A percentile compares a stretch with the other conserved stretches of the same genome.
Evolutionary conservation across 805 yeast genomes (phyloP).

Genomic region (Candida cerambycidarum): DNA sequence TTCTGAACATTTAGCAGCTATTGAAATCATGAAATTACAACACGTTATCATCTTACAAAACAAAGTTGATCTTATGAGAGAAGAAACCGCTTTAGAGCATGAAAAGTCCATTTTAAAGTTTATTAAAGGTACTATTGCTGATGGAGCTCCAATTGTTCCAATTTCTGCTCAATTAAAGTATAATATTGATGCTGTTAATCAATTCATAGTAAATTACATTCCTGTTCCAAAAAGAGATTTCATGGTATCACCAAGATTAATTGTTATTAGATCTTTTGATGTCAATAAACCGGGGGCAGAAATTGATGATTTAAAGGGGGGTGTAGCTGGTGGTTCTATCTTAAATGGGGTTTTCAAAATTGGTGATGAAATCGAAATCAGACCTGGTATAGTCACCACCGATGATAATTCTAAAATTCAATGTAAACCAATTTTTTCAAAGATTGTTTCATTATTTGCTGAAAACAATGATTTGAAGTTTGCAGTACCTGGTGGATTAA

Average conservation of each 20-base stretch:
- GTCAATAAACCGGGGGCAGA: constrained; percentile 99
- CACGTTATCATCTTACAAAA: constrained; percentile 96
- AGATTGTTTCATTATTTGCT: constrained; percentile 91
- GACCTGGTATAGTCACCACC: constrained; percentile 98
- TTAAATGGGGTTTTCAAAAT: constrained; percentile 94
- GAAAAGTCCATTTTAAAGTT: constrained; percentile 88
- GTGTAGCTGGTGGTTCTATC: constrained; percentile 99
- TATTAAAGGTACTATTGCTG: constrained; percentile 97
- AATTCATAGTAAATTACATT: constrained; percentile 89
- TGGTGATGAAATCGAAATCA: constrained; percentile 97
- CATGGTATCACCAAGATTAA: constrained; percentile 87
- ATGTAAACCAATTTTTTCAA: constrained; percentile 93
- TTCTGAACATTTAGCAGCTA: constrained; percentile 98
- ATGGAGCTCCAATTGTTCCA: constrained; percentile 98
- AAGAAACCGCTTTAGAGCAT: constrained; percentile 94
- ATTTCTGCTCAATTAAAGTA: constrained; percentile 98
- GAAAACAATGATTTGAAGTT: constrained; percentile 97
- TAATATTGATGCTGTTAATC: constrained; percentile 97
- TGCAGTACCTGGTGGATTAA: constrained; percentile 99
- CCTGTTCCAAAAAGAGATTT: constrained; percentile 98
- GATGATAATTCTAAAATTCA: constrained; percentile 85
- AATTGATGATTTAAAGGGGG: constrained; percentile 95
- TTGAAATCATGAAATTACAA: constrained; percentile 97
- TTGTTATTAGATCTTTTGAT: constrained; percentile 97
- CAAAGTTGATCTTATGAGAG: constrained; percentile 98